Evolutionary conservation across 2,329 filamentous ascomycete genomes (phyloP).

Genomic region (Didymella lethalis): DNA sequence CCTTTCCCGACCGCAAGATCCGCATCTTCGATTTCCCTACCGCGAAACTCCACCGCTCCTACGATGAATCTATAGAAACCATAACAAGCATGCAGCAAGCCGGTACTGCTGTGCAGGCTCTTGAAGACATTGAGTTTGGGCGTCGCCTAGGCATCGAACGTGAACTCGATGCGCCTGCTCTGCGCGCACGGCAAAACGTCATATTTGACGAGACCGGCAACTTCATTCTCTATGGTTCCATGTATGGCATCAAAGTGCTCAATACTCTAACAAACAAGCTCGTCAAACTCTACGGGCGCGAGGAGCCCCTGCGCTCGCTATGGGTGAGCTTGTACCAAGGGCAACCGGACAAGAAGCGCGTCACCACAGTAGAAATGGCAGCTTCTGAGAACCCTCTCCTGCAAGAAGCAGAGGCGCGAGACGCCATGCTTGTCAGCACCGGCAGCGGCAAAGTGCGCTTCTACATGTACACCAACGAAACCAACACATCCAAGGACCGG

Average conservation of each 20-base stretch:
- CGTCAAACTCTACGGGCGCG: constrained; percentile 87
- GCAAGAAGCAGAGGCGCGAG: constrained; percentile 87
- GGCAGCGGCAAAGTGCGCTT: constrained; percentile 89
- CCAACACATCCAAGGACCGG: constrained; percentile 67
- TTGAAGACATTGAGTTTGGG: constrained; percentile 93
- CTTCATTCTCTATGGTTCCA: constrained; percentile 92
- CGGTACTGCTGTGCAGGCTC: constrained; percentile 79
- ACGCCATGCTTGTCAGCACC: constrained; percentile 87
- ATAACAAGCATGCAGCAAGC: constrained; percentile 95
- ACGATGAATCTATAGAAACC: constrained; percentile 91
- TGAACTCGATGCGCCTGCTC: constrained; percentile 76
- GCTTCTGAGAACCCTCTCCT: constrained; percentile 92
- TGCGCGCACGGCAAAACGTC: constrained; percentile 79
- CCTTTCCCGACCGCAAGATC: constrained; percentile 91
- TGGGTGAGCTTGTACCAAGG: constrained; percentile 92
- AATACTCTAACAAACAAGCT: constrained; percentile 95
- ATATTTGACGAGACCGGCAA: constrained; percentile 96
- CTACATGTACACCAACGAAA: constrained; percentile 97
- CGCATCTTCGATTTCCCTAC: constrained; percentile 91
- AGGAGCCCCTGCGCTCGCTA: constrained; percentile 85
- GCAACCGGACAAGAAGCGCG: constrained; percentile 89
- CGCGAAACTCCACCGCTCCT: constrained; percentile 87
- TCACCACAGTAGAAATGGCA: constrained; percentile 96
- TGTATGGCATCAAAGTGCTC: constrained; percentile 91
- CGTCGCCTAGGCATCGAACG: constrained; percentile 84